Base-by-base conservation (phyloP, 2,329 filamentous ascomycete genomes). In the Tolypocladium ovalisporum region DNA sequence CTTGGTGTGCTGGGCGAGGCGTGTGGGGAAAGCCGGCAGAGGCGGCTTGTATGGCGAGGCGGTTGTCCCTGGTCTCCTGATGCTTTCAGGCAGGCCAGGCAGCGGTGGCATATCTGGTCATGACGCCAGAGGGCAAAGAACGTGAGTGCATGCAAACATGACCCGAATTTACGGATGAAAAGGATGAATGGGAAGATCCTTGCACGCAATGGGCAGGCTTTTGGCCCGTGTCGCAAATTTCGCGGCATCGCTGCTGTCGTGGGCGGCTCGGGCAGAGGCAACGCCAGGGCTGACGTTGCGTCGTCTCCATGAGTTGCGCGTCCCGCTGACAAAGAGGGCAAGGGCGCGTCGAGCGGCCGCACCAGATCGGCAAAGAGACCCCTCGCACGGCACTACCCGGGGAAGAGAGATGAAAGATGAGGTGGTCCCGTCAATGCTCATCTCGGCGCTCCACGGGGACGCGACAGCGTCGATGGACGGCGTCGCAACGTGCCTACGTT, bases 241-340 rank as follows among this genome's bases (percentile, higher is more conserved):
- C 13, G 52, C 52, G 17, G 36, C 52, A 54, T 42, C 52, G 15
- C 37, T 13, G 52, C 52, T n/a, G 36, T 54, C 52, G 52, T 42
- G 51, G 19, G 40, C 56, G 54, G 56, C 56, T 44, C 47, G 22
- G 24, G 29, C 17, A 56, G 15, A 56, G 52, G 29, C 35, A 54
- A 59, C 60, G 56, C 54, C 54, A 60, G 61, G 59, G 62, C 64
- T 66, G 65, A 66, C 67, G 67, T 68, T 64, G 67, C 66, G 63
- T 53, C 54, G 60, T 58, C 24, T 49, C 54, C 47, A 60, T 67
- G 67, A 62, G 69, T 70, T 70, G 68, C 68, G 68, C 66, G 68
- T 69, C 62, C 62, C 65, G 55, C 63, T 65, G 61, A 63, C 61
- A 67, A 65, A 62, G 60, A 59, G 62, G 65, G 56, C 29, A 57